phyloP scores from a whole-genome alignment of 179 eudicot genomes.

The Amaranthus tricolor region DNA sequence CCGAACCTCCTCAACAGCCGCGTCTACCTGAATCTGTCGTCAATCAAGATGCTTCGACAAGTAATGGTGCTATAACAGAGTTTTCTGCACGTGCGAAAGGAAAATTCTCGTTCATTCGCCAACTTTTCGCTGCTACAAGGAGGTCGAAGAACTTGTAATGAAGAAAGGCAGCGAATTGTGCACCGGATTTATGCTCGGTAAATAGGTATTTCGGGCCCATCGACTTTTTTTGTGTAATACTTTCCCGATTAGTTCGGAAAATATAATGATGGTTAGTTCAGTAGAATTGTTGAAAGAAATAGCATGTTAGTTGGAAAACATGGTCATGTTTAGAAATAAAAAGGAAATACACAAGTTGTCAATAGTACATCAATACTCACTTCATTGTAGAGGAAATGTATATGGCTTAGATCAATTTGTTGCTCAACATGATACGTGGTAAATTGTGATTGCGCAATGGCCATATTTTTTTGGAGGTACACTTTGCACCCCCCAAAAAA shows the following conservation, averaged over 20 bases:
- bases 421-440: too few relatives aligned
- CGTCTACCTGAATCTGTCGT: constrained; percentile 38
- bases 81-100: constrained; percentile 62
- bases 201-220: neutral
- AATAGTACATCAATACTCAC: constrained; percentile 21
- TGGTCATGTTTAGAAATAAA: constrained; percentile 26
- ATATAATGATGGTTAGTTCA: constrained; percentile 20
- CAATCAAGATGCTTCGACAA: constrained; percentile 40
- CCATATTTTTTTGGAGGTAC: too few relatives aligned
- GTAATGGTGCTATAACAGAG: constrained; percentile 58
- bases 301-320: constrained; percentile 24
- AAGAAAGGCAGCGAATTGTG: neutral
- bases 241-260: constrained; percentile 19
- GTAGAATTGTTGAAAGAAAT: constrained; percentile 17
- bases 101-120: constrained; percentile 75
- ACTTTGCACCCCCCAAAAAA: too few relatives aligned
- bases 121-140: constrained; percentile 71
- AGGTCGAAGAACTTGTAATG: constrained; percentile 57
- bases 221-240: constrained; percentile 13
- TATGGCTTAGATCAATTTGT: constrained; percentile 6
- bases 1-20: constrained; percentile 40
- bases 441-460: too few relatives aligned
- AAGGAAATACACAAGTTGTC: constrained; percentile 23
- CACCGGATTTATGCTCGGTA: neutral
- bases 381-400: constrained; percentile 25